Evolutionary conservation across 345 rosid species (phyloP).

Genomic region (Camelina laxa): DNA sequence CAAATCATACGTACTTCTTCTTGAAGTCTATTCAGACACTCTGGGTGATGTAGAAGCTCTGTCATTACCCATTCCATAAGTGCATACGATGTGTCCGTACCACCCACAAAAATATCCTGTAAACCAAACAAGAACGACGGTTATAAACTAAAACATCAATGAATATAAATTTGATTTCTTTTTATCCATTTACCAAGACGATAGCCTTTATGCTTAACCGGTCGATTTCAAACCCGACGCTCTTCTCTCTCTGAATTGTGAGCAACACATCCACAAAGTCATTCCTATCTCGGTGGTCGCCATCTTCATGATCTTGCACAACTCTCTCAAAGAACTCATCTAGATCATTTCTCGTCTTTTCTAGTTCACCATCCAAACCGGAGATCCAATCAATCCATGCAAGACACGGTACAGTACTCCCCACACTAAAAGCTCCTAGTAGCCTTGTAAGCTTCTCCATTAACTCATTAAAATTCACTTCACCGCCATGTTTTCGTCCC

Average conservation of each 20-base stretch:
- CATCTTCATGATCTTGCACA: slow-evolving; percentile 33
- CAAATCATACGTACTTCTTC: slow-evolving; percentile 40
- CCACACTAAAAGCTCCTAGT: slow-evolving; percentile 45
- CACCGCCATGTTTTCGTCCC: slow-evolving; percentile 57
- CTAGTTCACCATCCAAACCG: slow-evolving; percentile 33
- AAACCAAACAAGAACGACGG: background rate
- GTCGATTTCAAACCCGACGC: slow-evolving; percentile 39
- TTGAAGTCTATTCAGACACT: slow-evolving; percentile 35
- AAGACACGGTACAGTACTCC: slow-evolving; percentile 59
- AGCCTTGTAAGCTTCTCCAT: slow-evolving; percentile 36
- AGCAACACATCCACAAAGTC: slow-evolving; percentile 40
- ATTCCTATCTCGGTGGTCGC: too few relatives aligned
- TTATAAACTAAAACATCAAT: background rate
- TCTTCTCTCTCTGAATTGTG: slow-evolving; percentile 40
- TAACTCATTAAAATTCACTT: slow-evolving; percentile 45
- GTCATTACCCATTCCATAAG: slow-evolving; percentile 54
- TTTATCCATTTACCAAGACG: slow-evolving; percentile 45
- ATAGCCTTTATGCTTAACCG: slow-evolving; percentile 46
- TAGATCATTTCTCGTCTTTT: slow-evolving; percentile 34
- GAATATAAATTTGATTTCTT: background rate
- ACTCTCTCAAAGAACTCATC: slow-evolving; percentile 41
- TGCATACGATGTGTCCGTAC: slow-evolving; percentile 42
- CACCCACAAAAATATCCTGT: slow-evolving; percentile 50
- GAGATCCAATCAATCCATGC: slow-evolving; percentile 46
- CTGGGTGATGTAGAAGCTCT: slow-evolving; percentile 47